phyloP scores from a whole-genome alignment of 306 rosid species.

The Rosa multiflora region DNA sequence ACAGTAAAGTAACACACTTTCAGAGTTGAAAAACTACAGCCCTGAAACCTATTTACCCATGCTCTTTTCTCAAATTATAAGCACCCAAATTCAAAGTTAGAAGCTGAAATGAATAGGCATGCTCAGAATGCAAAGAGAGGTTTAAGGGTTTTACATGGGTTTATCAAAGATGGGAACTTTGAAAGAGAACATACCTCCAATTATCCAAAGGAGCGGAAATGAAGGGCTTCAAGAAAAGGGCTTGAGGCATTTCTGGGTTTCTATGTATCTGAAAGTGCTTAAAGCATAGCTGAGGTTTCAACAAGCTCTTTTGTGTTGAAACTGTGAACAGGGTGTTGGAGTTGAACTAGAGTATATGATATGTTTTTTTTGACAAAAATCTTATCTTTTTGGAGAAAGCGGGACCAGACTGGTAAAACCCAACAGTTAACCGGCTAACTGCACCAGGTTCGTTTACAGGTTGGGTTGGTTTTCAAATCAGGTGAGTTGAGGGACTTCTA shows the following conservation, averaged over 20 bases:
- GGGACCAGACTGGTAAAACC: no score
- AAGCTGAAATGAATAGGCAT: background rate
- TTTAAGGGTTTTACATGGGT: slow-evolving; percentile 28
- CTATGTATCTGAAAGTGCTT: background rate
- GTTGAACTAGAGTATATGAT: background rate
- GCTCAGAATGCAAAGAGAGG: background rate
- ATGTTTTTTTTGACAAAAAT: no score
- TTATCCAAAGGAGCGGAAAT: slow-evolving; percentile 41
- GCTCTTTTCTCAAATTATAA: background rate
- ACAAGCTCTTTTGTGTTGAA: slow-evolving; percentile 2
- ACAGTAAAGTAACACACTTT: background rate
- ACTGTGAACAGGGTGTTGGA: background rate
- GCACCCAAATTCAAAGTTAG: background rate
- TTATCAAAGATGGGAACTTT: slow-evolving; percentile 5
- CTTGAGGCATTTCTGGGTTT: slow-evolving; percentile 41
- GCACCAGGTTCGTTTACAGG: no score
- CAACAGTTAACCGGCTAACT: no score
- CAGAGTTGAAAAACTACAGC: background rate
- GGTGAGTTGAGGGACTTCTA: no score
- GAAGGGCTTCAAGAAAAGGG: slow-evolving; percentile 49
- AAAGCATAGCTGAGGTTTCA: background rate
- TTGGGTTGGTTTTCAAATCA: no score
- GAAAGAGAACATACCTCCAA: slow-evolving; percentile 43
- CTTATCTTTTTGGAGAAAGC: no score
- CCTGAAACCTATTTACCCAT: background rate